Evolutionary conservation across 352 stramenopile species (phyloP).

Genomic region (Salisapilia sapeloensis): DNA sequence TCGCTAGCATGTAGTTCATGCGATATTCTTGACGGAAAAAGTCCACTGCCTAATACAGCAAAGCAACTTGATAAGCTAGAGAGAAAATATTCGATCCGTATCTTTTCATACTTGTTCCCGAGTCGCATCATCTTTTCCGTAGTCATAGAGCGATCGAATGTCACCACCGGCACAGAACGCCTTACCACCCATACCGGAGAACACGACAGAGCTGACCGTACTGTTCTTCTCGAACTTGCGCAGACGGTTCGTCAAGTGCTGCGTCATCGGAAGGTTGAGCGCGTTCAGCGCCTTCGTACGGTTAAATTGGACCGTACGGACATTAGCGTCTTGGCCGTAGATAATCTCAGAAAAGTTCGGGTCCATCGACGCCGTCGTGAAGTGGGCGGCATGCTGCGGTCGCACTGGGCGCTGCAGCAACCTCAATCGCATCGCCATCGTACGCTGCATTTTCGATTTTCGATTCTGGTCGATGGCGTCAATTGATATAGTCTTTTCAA

Average conservation of each 20-base stretch:
- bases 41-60: conserved; percentile 27
- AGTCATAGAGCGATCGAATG: conserved; percentile 82
- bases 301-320: conserved; percentile 82
- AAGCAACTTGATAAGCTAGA: background rate
- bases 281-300: conserved; percentile 86
- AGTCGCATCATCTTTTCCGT: conserved; percentile 50
- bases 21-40: conserved; percentile 95
- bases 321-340: conserved; percentile 57
- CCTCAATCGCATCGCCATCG: conserved; percentile 29
- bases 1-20: conserved; percentile 84
- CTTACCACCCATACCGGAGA: conserved; percentile 62
- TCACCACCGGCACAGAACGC: conserved; percentile 94
- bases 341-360: conserved; percentile 49
- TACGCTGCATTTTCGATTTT: conserved; percentile 32
- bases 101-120: conserved; percentile 19
- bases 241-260: conserved; percentile 78
- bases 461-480: too few relatives aligned
- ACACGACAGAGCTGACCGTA: conserved; percentile 67
- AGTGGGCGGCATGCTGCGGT: conserved; percentile 5
- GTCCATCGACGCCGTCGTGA: conserved; percentile 12
- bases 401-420: conserved; percentile 39
- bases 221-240: conserved; percentile 62
- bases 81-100: background rate
- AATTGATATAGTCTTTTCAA: too few relatives aligned
- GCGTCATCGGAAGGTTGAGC: conserved; percentile 83